phyloP scores from a whole-genome alignment of 2,329 filamentous ascomycete species.

The Teratosphaeria destructans region DNA sequence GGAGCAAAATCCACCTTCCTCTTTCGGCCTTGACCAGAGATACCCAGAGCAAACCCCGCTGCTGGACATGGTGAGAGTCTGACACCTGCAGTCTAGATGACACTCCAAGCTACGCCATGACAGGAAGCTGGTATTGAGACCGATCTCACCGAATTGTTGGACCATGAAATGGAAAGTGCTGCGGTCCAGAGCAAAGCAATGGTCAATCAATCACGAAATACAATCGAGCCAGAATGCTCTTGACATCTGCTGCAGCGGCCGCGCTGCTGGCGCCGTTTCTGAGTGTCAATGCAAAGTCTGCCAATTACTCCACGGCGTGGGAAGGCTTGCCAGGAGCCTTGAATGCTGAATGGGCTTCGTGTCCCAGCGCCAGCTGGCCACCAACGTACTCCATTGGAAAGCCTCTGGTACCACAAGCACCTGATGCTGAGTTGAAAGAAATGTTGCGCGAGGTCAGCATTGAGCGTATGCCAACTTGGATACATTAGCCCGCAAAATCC shows the following conservation, averaged over 20 bases:
- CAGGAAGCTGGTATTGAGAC: not conserved
- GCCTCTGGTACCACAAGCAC: slow-evolving; percentile 31
- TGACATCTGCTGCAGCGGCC: not conserved
- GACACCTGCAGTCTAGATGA: not conserved
- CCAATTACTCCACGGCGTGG: not conserved
- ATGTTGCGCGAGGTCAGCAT: slow-evolving; percentile 33
- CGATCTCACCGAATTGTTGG: not conserved
- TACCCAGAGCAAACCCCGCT: not conserved
- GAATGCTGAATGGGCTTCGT: slow-evolving; percentile 8
- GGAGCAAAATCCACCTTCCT: not conserved
- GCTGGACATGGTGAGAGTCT: not conserved
- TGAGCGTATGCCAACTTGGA: slow-evolving; percentile 16
- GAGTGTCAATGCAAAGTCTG: not conserved
- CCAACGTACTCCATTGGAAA: slow-evolving; percentile 26
- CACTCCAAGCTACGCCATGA: not conserved
- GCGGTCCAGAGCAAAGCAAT: not conserved
- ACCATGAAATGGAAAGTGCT: not conserved
- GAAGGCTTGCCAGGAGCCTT: not conserved
- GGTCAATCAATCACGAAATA: not conserved
- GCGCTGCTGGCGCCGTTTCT: not conserved
- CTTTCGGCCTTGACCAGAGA: not conserved
- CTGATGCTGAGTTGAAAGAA: slow-evolving; percentile 29
- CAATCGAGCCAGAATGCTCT: not conserved
- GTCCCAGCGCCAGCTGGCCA: slow-evolving; percentile 29
- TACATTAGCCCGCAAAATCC: not conserved